Conservation (phyloP, 2,329 filamentous ascomycete species). For the Xylaria sp. region DNA sequence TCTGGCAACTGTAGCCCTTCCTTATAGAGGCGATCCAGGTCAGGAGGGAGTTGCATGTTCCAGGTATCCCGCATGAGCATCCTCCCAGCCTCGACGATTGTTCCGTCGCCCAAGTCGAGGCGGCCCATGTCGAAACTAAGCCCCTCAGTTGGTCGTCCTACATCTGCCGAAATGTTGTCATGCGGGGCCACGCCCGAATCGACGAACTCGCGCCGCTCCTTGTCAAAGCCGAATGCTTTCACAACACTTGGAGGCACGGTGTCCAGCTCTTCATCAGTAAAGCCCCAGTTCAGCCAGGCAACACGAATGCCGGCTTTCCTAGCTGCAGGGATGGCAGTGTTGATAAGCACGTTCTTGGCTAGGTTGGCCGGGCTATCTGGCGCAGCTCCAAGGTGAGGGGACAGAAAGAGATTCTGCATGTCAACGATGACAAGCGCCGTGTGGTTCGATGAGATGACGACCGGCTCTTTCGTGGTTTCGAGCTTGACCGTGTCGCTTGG, state of each 20-base stretch:
- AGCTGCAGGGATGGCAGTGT: not conserved
- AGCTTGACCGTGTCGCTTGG: not conserved
- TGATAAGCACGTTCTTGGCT: not conserved
- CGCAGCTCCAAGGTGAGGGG: not conserved
- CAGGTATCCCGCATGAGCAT: not conserved
- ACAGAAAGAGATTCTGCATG: not conserved
- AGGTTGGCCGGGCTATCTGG: not conserved
- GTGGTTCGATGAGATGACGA: not conserved
- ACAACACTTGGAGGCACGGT: not conserved
- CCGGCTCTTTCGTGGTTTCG: not conserved
- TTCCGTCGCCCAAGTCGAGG: not conserved
- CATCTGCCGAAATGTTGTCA: too few species aligned
- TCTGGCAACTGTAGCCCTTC: not conserved
- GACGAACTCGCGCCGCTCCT: not conserved
- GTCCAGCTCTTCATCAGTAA: not conserved
- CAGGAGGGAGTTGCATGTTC: not conserved
- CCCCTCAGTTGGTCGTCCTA: not conserved
- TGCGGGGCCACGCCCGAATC: too few species aligned
- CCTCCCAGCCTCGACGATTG: not conserved
- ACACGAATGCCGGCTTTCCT: not conserved
- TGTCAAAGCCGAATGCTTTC: not conserved
- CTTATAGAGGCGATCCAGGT: not conserved
- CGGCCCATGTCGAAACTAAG: not conserved
- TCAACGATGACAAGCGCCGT: slow-evolving; percentile 4
- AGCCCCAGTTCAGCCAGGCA: not conserved